Evolutionary conservation across 768 basidiomycete species (phyloP).

Genomic region (Ramaria sp.): DNA sequence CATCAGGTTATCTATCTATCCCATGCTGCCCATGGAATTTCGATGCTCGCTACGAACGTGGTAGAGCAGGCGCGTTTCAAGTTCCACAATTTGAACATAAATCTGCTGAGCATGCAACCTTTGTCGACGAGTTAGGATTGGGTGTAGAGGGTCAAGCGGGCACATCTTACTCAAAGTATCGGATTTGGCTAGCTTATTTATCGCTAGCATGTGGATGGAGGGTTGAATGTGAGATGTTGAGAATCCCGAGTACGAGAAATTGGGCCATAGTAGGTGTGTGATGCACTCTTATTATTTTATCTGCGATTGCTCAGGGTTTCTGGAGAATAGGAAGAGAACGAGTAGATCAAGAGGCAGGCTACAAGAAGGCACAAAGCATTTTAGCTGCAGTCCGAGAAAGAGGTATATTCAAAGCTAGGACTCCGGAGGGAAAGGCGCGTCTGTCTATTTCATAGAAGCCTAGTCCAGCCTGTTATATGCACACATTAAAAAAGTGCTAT

Average conservation of each 20-base stretch:
- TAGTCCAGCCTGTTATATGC: not conserved
- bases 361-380: constrained; percentile 39
- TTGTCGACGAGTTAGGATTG: constrained; percentile 39
- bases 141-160: constrained; percentile 45
- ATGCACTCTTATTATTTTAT: not conserved
- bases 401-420: constrained; percentile 63
- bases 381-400: constrained; percentile 43
- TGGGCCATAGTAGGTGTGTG: constrained; percentile 82
- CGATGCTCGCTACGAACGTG: constrained; percentile 52
- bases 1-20: constrained; percentile 68
- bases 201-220: constrained; percentile 74
- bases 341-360: constrained; percentile 21
- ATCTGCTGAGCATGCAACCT: constrained; percentile 14
- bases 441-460: not conserved
- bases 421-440: constrained; percentile 53
- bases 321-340: constrained; percentile 23
- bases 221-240: constrained; percentile 72
- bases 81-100: constrained; percentile 19
- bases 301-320: constrained; percentile 14
- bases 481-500: not conserved
- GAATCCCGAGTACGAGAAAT: constrained; percentile 90
- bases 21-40: constrained; percentile 89
- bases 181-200: constrained; percentile 75
- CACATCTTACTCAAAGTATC: constrained; percentile 72
- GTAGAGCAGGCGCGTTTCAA: constrained; percentile 22